phyloP scores from a whole-genome alignment of 345 rosid species.

The Diplotaxis tenuifolia region DNA sequence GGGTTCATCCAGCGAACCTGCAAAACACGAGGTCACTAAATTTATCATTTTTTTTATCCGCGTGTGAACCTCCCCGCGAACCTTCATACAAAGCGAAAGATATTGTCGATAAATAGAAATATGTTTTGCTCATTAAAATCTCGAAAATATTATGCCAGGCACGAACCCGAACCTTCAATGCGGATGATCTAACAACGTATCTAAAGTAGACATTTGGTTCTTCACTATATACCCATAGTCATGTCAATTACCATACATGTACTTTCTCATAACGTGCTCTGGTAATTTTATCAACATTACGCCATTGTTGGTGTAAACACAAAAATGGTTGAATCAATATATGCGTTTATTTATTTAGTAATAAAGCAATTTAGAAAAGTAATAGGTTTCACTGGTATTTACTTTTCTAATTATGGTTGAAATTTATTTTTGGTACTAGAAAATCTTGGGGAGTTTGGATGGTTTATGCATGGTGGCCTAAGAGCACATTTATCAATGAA shows the following conservation, averaged over 20 bases:
- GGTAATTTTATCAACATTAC: neutral
- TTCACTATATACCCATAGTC: neutral
- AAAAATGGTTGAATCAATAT: neutral
- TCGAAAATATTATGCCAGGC: no score
- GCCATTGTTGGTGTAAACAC: neutral
- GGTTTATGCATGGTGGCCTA: slow-evolving; percentile 6
- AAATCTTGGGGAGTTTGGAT: neutral
- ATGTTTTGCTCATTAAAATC: no score
- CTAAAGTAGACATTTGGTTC: neutral
- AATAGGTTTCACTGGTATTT: neutral
- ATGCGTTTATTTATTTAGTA: neutral
- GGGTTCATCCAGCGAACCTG: no score
- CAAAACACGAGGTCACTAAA: no score
- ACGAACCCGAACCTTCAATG: no score
- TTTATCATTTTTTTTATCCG: no score
- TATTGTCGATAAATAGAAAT: no score
- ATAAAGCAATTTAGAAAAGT: neutral
- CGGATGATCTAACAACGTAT: no score
- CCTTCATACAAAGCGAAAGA: no score
- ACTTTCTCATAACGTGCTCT: neutral
- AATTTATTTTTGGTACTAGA: neutral
- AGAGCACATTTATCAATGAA: no score
- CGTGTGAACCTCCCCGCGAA: no score
- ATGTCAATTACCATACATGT: neutral
- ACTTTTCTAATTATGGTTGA: neutral